Conservation (phyloP, 805 yeast species). For the Yamadazyma takamatsuzukensis region DNA sequence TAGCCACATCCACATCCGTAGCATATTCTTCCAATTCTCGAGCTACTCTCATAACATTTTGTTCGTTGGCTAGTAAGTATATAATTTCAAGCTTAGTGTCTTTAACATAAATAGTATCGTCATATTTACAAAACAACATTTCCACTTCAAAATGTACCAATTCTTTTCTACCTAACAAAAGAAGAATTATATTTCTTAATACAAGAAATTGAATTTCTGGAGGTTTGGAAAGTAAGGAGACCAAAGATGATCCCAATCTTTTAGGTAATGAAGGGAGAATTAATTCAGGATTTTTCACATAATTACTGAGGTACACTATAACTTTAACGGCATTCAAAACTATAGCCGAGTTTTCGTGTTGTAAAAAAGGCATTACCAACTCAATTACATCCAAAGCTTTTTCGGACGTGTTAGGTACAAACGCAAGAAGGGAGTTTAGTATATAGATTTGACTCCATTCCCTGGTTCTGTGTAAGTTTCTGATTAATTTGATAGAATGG, state of each 20-base stretch:
- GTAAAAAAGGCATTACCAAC: conserved; percentile 62
- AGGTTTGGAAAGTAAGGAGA: conserved; percentile 68
- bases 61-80: conserved; percentile 67
- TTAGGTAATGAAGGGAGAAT: conserved; percentile 53
- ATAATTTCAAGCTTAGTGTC: conserved; percentile 88
- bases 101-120: conserved; percentile 84
- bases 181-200: conserved; percentile 72
- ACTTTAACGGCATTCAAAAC: conserved; percentile 73
- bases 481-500: conserved; percentile 36
- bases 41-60: conserved; percentile 58
- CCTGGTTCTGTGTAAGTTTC: conserved; percentile 33
- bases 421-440: conserved; percentile 60
- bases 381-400: conserved; percentile 70
- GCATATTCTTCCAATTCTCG: conserved; percentile 83
- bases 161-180: conserved; percentile 63
- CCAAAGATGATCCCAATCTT: conserved; percentile 64
- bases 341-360: conserved; percentile 77
- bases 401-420: conserved; percentile 63
- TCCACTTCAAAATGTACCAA: conserved; percentile 66
- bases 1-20: conserved; percentile 77
- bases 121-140: conserved; percentile 75
- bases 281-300: conserved; percentile 53
- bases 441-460: conserved; percentile 77
- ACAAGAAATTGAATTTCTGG: conserved; percentile 82
- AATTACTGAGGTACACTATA: conserved; percentile 69